Evolutionary conservation across 805 yeast species (phyloP).

Genomic region (Starmerella geochares): DNA sequence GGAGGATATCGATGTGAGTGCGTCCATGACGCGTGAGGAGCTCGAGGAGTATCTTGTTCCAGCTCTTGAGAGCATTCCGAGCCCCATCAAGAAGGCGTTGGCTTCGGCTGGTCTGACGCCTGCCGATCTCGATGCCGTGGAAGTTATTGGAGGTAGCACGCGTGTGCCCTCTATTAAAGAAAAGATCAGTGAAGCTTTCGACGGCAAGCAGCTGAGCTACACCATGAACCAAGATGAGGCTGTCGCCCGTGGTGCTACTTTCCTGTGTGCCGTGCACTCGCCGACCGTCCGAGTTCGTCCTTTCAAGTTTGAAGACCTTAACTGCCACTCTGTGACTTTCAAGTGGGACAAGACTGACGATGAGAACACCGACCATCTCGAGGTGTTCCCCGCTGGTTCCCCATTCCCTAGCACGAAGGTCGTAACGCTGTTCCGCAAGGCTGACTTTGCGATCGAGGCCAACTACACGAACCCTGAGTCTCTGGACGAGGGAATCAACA

Average conservation of each 20-base stretch:
- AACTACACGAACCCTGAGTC: constrained; percentile 65
- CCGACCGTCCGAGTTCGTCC: constrained; percentile 98
- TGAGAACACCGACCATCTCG: constrained; percentile 79
- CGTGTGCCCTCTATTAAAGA: constrained; percentile 92
- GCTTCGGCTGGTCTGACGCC: constrained; percentile 61
- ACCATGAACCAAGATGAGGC: constrained; percentile 99
- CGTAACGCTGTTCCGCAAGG: constrained; percentile 84
- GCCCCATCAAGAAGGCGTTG: constrained; percentile 74
- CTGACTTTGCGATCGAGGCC: constrained; percentile 79
- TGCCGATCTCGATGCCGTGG: constrained; percentile 78
- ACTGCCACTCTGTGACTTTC: constrained; percentile 86
- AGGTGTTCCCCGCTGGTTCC: constrained; percentile 94
- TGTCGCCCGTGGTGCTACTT: constrained; percentile 97
- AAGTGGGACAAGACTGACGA: constrained; percentile 90
- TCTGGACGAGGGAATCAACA: constrained; percentile 57
- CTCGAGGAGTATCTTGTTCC: constrained; percentile 84
- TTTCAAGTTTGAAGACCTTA: constrained; percentile 93
- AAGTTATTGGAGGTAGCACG: constrained; percentile 95
- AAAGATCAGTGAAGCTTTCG: constrained; percentile 66
- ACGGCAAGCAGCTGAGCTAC: constrained; percentile 76
- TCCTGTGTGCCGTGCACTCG: constrained; percentile 97
- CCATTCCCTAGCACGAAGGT: constrained; percentile 90
- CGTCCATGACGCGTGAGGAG: constrained; percentile 80
- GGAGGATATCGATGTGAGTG: constrained; percentile 92
- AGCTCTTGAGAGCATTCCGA: constrained; percentile 60